Evolutionary conservation across 495 filamentous ascomycete species (phyloP).

Genomic region (Neurospora sp.): DNA sequence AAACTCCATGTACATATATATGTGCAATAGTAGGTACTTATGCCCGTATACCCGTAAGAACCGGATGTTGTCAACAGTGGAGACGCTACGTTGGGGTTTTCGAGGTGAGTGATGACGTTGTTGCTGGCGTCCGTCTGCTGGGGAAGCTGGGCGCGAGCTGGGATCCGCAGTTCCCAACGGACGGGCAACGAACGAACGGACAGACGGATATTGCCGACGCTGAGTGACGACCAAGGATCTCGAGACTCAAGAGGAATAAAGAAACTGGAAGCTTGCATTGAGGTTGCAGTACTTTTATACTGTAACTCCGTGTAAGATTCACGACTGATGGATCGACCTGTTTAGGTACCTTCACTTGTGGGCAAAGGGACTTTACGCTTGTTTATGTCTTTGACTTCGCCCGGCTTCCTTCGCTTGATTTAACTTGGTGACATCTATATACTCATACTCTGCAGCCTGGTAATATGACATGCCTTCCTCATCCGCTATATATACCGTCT

Average conservation of each 20-base stretch:
- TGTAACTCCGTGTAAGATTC: background rate
- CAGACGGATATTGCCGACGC: background rate
- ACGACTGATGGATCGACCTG: background rate
- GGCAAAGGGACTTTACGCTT: background rate
- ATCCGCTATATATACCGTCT: background rate
- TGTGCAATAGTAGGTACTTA: background rate
- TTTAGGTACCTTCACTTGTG: background rate
- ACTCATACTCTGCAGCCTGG: background rate
- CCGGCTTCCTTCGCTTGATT: background rate
- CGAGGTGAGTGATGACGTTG: background rate
- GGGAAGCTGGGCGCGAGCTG: background rate
- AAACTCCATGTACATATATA: too few species aligned
- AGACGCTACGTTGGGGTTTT: background rate
- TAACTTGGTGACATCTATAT: background rate
- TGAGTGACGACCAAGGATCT: background rate
- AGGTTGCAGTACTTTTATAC: background rate
- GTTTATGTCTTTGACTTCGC: background rate
- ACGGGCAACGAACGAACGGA: too few species aligned
- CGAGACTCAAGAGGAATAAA: background rate
- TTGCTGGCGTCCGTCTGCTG: background rate
- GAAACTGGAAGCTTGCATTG: background rate
- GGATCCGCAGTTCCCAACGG: too few species aligned
- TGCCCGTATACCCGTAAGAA: background rate
- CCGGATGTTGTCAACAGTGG: background rate
- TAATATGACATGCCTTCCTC: background rate